phyloP scores from a whole-genome alignment of 2,329 filamentous ascomycete species.

The Mycosphaerella sp. region DNA sequence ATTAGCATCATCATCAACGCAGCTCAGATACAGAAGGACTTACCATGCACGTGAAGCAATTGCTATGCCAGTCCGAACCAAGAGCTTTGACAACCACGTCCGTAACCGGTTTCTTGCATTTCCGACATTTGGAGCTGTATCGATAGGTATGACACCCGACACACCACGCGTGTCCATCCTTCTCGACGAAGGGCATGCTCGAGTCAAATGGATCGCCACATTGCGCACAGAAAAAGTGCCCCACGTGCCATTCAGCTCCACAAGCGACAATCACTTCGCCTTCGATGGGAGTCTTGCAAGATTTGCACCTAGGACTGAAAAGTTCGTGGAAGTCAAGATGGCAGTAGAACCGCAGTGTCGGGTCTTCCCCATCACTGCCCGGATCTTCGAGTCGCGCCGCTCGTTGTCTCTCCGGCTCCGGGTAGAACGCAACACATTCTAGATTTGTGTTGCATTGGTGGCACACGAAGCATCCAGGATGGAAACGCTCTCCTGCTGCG shows the following conservation, averaged over 20 bases:
- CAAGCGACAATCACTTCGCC: conserved; percentile 91
- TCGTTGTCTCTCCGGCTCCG: conserved; percentile 71
- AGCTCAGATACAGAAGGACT: conserved; percentile 20
- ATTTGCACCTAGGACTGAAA: conserved; percentile 88
- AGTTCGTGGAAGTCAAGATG: conserved; percentile 98
- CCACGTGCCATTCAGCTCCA: conserved; percentile 92
- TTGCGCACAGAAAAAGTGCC: conserved; percentile 98
- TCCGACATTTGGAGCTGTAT: conserved; percentile 81
- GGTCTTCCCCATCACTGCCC: conserved; percentile 56
- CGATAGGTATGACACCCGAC: conserved; percentile 86
- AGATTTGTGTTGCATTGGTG: conserved; percentile 79
- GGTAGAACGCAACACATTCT: conserved; percentile 93
- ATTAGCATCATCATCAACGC: neutral
- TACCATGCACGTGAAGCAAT: conserved; percentile 76
- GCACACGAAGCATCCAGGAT: conserved; percentile 89
- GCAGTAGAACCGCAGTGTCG: conserved; percentile 79
- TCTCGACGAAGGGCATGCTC: conserved; percentile 80
- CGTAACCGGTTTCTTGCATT: conserved; percentile 76
- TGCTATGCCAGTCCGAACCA: conserved; percentile 86
- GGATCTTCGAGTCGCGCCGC: conserved; percentile 48
- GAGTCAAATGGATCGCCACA: conserved; percentile 74
- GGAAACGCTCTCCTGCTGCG: conserved; percentile 75
- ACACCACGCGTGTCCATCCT: conserved; percentile 97
- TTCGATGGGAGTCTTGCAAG: conserved; percentile 93
- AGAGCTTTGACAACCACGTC: conserved; percentile 86